Percentiles rank a stretch among this genome's conserved stretches.
Evolutionary conservation across 139 green algal species (phyloP).

Genomic region (Eudorina sp.): DNA sequence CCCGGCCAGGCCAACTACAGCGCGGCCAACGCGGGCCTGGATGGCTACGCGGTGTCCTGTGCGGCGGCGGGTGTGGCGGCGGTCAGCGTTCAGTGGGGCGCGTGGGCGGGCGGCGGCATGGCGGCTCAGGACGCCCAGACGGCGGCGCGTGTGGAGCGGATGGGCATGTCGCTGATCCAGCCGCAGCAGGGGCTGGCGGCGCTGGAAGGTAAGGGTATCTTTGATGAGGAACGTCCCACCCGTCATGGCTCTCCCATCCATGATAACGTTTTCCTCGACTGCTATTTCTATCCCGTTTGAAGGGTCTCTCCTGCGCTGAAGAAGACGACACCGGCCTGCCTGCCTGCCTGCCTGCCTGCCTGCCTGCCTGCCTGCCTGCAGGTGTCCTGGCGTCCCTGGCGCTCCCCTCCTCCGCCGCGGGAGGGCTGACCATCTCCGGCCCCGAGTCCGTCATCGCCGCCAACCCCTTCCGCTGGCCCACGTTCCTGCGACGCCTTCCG

Average conservation of each 20-base stretch:
- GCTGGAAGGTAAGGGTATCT: constrained; percentile 57
- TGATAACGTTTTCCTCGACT: no score
- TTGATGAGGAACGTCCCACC: no score
- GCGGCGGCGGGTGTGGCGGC: constrained; percentile 52
- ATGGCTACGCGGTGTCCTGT: constrained; percentile 47
- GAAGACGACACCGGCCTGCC: no score
- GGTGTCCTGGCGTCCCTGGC: constrained; percentile 2
- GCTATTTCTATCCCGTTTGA: no score
- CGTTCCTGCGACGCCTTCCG: constrained; percentile 66
- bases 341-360: no score
- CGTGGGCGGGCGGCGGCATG: constrained; percentile 81
- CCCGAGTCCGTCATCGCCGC: constrained; percentile 60
- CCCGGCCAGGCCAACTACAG: constrained; percentile 83
- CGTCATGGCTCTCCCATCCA: no score
- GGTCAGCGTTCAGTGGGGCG: constrained; percentile 80
- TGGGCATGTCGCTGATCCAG: constrained; percentile 76
- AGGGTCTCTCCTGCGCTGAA: no score
- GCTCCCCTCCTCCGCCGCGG: neutral
- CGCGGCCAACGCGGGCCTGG: constrained; percentile 76
- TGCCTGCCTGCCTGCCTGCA: neutral
- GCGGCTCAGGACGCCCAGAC: constrained; percentile 63
- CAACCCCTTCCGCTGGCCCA: constrained; percentile 76
- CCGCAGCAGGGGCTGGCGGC: constrained; percentile 70
- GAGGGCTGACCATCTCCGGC: neutral
- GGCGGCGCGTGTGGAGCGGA: constrained; percentile 67